Conservation (phyloP, 768 basidiomycete genomes). For the Boletus sp. region DNA sequence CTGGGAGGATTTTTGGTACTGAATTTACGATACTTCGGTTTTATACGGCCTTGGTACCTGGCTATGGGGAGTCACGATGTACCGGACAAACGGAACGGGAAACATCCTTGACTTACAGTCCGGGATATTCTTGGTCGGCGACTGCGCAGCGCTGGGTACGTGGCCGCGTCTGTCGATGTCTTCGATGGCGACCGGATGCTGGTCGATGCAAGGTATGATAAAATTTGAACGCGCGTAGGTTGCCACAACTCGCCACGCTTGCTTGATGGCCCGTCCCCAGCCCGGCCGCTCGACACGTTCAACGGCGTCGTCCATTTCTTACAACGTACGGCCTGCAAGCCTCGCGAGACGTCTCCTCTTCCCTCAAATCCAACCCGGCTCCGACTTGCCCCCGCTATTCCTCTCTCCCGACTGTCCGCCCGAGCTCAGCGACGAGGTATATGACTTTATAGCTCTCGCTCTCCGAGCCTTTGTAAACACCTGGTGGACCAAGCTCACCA, state of each 20-base stretch:
- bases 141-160: no score
- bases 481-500: constrained; percentile 84
- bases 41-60: constrained; percentile 17
- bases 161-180: no score
- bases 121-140: not conserved
- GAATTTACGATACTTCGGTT: constrained; percentile 13
- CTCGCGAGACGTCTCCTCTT: constrained; percentile 65
- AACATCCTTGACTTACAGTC: no score
- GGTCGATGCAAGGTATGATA: not conserved
- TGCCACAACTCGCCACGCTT: not conserved
- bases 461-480: constrained; percentile 77
- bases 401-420: constrained; percentile 40
- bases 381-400: constrained; percentile 55
- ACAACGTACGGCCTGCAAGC: constrained; percentile 28
- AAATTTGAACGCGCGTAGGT: not conserved
- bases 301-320: constrained; percentile 22
- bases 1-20: not conserved
- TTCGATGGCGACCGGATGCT: no score
- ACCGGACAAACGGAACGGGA: no score
- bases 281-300: constrained; percentile 21
- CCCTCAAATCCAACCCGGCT: constrained; percentile 43
- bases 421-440: constrained; percentile 55
- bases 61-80: no score
- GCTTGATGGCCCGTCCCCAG: constrained; percentile 7
- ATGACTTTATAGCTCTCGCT: constrained; percentile 77